Percentiles rank a stretch among this genome's conserved stretches.
Conservation (phyloP, 1,139 yeast genomes). For the Taphrina confusa region DNA sequence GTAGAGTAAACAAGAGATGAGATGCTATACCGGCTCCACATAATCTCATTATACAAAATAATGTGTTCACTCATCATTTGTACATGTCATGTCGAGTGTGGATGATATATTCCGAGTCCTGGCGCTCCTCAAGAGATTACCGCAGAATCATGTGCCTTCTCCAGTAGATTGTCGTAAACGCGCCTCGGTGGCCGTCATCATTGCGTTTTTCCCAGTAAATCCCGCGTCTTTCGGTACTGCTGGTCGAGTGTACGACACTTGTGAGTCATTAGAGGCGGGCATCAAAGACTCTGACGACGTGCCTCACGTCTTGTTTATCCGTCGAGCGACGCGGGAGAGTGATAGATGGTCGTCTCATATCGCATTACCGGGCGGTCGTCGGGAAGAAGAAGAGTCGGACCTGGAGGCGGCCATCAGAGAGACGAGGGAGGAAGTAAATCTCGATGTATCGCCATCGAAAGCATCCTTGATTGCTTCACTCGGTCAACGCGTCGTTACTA, state of each 20-base stretch:
- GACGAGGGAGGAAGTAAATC: constrained; percentile 49
- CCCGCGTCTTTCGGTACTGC: background rate
- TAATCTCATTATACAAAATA: background rate
- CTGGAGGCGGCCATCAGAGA: constrained; percentile 48
- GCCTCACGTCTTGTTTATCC: constrained; percentile 48
- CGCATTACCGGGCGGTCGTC: constrained; percentile 50
- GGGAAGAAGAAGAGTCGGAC: constrained; percentile 47
- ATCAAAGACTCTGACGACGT: background rate
- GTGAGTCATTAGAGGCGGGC: too few species aligned
- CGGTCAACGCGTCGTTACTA: constrained; percentile 47
- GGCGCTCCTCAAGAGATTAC: background rate
- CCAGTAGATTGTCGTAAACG: background rate
- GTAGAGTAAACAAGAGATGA: too few species aligned
- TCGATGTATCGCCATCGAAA: too few species aligned
- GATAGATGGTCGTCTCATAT: constrained; percentile 53
- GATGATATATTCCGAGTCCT: background rate
- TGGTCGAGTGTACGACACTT: too few species aligned
- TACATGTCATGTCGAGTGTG: background rate
- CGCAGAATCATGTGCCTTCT: background rate
- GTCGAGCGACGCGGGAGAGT: constrained; percentile 46
- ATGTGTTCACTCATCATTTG: background rate
- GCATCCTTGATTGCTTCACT: constrained; percentile 48
- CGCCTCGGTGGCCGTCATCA: constrained; percentile 9
- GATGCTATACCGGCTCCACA: background rate
- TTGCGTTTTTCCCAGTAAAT: background rate